Evolutionary conservation across 1,284 basidiomycete species (phyloP).

Genomic region (Boletus mariae): DNA sequence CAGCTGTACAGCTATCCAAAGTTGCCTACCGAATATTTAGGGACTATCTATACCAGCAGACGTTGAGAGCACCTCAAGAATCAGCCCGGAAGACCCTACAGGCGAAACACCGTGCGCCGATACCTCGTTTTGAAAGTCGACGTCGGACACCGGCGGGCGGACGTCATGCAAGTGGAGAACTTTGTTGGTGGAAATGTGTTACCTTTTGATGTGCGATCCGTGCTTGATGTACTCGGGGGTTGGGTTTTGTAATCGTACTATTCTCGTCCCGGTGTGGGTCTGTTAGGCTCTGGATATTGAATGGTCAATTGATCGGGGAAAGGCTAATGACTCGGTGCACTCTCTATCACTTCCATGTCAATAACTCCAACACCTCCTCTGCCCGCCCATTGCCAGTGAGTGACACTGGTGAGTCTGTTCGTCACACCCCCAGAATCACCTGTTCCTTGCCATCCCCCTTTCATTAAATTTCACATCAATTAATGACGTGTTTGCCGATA

Average conservation of each 20-base stretch:
- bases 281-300: conserved; percentile 75
- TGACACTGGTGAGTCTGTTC: conserved; percentile 26
- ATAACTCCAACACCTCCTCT: no score
- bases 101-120: conserved; percentile 76
- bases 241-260: conserved; percentile 61
- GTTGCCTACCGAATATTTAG: no score
- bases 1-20: no score
- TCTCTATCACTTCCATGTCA: no score
- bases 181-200: conserved; percentile 81
- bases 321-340: no score
- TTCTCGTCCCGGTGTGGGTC: conserved; percentile 92
- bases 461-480: background rate
- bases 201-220: conserved; percentile 76
- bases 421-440: no score
- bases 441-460: background rate
- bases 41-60: no score
- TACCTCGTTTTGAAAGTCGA: conserved; percentile 99
- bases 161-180: conserved; percentile 92
- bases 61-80: no score
- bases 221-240: conserved; percentile 65
- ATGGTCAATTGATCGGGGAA: no score
- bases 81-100: no score
- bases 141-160: conserved; percentile 92
- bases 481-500: background rate
- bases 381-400: conserved; percentile 12